Evolutionary conservation across 768 basidiomycete genomes (phyloP).

Genomic region (Hypsizygus marmoreus): DNA sequence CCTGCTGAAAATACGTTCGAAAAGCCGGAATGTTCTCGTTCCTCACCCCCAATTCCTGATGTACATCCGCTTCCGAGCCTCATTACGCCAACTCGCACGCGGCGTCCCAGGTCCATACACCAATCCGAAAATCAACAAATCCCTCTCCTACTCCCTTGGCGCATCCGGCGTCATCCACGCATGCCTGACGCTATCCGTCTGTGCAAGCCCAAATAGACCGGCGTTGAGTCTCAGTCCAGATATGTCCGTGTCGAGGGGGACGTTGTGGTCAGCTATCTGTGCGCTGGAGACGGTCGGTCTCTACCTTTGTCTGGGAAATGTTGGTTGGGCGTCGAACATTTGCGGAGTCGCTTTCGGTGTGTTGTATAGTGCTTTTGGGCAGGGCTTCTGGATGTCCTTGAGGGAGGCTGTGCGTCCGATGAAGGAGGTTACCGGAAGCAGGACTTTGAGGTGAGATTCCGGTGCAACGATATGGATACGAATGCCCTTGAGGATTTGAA

Average conservation of each 20-base stretch:
- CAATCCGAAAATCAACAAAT: conserved; percentile 6
- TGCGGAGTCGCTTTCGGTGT: conserved; percentile 8
- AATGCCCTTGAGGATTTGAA: too few relatives aligned
- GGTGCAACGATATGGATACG: too few relatives aligned
- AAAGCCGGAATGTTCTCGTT: conserved; percentile 15
- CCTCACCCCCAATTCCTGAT: conserved; percentile 8
- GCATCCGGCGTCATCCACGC: conserved; percentile 6
- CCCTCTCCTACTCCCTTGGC: conserved; percentile 8
- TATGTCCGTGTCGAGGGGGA: not conserved
- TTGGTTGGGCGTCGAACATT: conserved; percentile 12
- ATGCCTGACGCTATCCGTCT: conserved; percentile 3
- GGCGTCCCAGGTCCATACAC: conserved; percentile 10
- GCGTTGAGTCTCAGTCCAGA: not conserved
- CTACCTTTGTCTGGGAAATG: conserved; percentile 3
- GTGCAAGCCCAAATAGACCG: conserved; percentile 1
- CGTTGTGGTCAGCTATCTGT: conserved; percentile 4
- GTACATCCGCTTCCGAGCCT: conserved; percentile 8
- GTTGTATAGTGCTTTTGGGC: conserved; percentile 3
- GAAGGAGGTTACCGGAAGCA: too few relatives aligned
- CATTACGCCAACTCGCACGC: conserved; percentile 9
- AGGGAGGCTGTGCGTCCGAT: conserved; percentile 1
- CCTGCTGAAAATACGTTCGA: too few relatives aligned
- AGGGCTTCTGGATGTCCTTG: conserved; percentile 4
- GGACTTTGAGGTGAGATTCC: too few relatives aligned
- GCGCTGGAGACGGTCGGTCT: conserved; percentile 5